Evolutionary conservation across 2,329 filamentous ascomycete species (phyloP), one percentile per base, ranked within the genome.

Genomic region (Diaporthe ilicicola): DNA sequence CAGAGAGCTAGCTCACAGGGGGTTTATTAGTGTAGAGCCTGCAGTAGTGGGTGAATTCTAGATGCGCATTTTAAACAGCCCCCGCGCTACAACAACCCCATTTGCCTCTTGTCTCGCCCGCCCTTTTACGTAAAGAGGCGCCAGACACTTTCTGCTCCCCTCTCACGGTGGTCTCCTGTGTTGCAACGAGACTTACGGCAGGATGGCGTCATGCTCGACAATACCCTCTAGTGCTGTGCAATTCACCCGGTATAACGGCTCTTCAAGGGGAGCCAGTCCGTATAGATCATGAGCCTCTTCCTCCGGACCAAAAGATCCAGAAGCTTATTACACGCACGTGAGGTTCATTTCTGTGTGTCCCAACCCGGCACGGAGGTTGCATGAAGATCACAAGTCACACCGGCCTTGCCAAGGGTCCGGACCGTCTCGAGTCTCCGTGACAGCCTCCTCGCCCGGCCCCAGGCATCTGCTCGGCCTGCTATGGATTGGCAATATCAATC

Each of bases 191-290:
- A n/a, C 44, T 50, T 64, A 44, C 59, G 13, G n/a, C 59, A 64
- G 59, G 10, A 64, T 64, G 59, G 59, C 59, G 59, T 64, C 59
- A 64, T 64, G 59, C 59, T 37, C 44, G 44, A 64, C 44, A 48
- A 13, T 64, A 29, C 29, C 42, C 29, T 37, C n/a, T 17, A 15
- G 13, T 17, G n/a, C 32, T 10, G 2, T 44, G 17, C 7, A 32
- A 17, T 34, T 19, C 42, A 48, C 17, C 4, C 59, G 29, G 59
- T 12, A 34, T 44, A 27, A 27, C n/a, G 13, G 42, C 6, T 19
- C 17, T n/a, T 29, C 5, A 53, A 15, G 17, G 50, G 22, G 9
- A 34, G 32, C 32, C 32, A 27, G 22, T 29, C 1, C 4, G 17
- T 53, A 13, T 29, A 3, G 4, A 17, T 19, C 59, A 50, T 13